Evolutionary conservation across 2,329 filamentous ascomycete genomes (phyloP).

Genomic region (Iodosphaeria phyllophila): DNA sequence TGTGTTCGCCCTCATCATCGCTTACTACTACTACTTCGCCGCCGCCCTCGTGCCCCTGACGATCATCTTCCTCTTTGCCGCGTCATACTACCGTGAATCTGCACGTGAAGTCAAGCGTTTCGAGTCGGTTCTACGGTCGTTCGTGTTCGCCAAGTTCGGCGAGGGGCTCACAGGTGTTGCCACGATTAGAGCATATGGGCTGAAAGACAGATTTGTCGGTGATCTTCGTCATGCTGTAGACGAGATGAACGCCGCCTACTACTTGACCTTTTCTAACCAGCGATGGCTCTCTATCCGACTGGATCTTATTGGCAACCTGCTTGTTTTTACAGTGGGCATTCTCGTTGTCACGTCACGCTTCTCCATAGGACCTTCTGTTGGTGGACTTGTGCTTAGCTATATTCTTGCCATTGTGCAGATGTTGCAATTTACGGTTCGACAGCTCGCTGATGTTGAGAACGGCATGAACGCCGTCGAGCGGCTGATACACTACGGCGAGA

Average conservation of each 20-base stretch:
- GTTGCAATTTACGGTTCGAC: slow-evolving; percentile 88
- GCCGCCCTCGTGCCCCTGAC: slow-evolving; percentile 45
- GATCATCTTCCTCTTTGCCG: slow-evolving; percentile 61
- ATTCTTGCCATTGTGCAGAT: slow-evolving; percentile 87
- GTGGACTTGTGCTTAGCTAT: slow-evolving; percentile 78
- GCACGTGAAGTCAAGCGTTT: slow-evolving; percentile 90
- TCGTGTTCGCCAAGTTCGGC: slow-evolving; percentile 77
- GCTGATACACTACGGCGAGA: slow-evolving; percentile 71
- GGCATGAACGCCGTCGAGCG: slow-evolving; percentile 96
- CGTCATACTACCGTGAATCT: slow-evolving; percentile 76
- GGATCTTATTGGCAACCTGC: slow-evolving; percentile 63
- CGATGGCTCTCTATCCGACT: slow-evolving; percentile 78
- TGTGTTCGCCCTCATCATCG: slow-evolving; percentile 79
- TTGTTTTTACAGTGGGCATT: slow-evolving; percentile 79
- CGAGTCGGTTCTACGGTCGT: slow-evolving; percentile 73
- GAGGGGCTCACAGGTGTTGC: slow-evolving; percentile 73
- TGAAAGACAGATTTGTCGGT: slow-evolving; percentile 54
- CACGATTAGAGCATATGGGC: slow-evolving; percentile 76
- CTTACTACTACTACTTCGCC: slow-evolving; percentile 83
- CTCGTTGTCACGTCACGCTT: slow-evolving; percentile 86
- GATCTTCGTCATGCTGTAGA: slow-evolving; percentile 61
- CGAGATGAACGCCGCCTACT: slow-evolving; percentile 87
- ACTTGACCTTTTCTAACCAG: slow-evolving; percentile 87
- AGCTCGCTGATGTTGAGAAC: slow-evolving; percentile 90
- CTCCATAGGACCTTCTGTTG: slow-evolving; percentile 65